Evolutionary conservation across 352 stramenopile species (phyloP), one percentile per base, ranked within the genome.

Genomic region (Pythium sukuiense): DNA sequence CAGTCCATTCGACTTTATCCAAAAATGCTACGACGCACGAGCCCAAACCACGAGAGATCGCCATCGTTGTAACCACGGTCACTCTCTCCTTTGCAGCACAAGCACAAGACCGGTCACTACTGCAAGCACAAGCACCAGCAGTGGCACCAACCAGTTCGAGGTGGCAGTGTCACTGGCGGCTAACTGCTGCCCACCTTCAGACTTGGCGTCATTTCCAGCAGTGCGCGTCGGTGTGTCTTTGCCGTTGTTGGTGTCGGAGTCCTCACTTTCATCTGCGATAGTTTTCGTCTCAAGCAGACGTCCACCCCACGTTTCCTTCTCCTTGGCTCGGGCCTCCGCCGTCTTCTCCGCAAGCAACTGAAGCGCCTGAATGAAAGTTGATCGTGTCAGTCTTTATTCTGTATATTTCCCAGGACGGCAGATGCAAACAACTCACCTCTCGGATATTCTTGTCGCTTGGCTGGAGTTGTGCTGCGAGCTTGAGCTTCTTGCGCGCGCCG

Each of bases 391-490:
- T 37, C 29, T 9, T 24, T 24, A 24, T 24, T 24, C 20, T 24
- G 20, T 24, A 24, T 24, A 24, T 24, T 24, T 24, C 20, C 20
- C 20, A 24, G 20, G 20, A 24, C 20, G 20, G 20, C 20, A 24
- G 20, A 24, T 24, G 20, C 20, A 24, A 24, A 24, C 20, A 24
- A 39, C 55, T 26, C 53, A 89, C 81, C 50, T 89, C 80, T 24
- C 83, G 81, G 41, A 96, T 87, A 50, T 80, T 84, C 61, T 77
- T 80, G 70, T 96, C 89, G 18, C 73, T 80, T 7, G 87, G 86
- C 46, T 88, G 75, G 24, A 77, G 62, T 59, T 85, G 76, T 9
- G 71, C 81, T 0, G 88, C 87, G 35, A 81, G 76, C 6, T 77
- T 81, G n/a, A 96, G 67, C 54, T 93, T 89, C 56, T 75, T 73